These are phyloP conservation scores for Pythium vanterpoolii DNA, from an alignment of 352 stramenopile species.

Conservation along the genomic window DNA sequence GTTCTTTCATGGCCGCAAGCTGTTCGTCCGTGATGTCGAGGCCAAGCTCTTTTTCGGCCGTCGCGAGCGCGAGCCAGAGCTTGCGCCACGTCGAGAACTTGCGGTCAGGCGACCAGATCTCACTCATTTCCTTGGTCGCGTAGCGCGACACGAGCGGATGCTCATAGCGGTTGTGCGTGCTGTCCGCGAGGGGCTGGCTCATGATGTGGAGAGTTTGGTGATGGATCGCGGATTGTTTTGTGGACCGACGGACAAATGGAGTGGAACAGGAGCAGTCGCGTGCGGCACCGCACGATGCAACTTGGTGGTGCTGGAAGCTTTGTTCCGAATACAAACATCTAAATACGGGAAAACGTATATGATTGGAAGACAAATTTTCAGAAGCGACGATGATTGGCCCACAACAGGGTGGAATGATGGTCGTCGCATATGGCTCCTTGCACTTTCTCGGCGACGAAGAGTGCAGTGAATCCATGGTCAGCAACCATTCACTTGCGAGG, in stretches of 20 bases:
- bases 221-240: constrained; percentile 9
- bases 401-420: not conserved
- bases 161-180: constrained; percentile 79
- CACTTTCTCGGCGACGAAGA: constrained; percentile 1
- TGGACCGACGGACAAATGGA: constrained; percentile 3
- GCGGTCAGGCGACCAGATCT: constrained; percentile 97
- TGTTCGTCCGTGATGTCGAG: constrained; percentile 97
- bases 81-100: constrained; percentile 99
- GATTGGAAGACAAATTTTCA: not conserved
- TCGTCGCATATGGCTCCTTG: not conserved
- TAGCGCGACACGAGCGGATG: constrained; percentile 93
- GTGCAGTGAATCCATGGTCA: not conserved
- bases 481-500: not conserved
- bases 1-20: constrained; percentile 93
- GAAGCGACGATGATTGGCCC: constrained; percentile 4
- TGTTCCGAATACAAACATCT: constrained; percentile 4
- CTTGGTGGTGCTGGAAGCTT: constrained; percentile 23
- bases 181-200: constrained; percentile 33
- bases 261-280: not conserved
- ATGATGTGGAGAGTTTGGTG: constrained; percentile 6
- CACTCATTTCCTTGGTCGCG: constrained; percentile 99
- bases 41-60: constrained; percentile 96
- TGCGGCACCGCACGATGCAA: constrained; percentile 20
- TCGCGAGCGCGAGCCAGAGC: constrained; percentile 97
- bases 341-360: constrained; percentile 10